These are phyloP conservation scores for Pleurotus eryngii DNA, from an alignment of 768 basidiomycete genomes.

Conservation along the genomic window DNA sequence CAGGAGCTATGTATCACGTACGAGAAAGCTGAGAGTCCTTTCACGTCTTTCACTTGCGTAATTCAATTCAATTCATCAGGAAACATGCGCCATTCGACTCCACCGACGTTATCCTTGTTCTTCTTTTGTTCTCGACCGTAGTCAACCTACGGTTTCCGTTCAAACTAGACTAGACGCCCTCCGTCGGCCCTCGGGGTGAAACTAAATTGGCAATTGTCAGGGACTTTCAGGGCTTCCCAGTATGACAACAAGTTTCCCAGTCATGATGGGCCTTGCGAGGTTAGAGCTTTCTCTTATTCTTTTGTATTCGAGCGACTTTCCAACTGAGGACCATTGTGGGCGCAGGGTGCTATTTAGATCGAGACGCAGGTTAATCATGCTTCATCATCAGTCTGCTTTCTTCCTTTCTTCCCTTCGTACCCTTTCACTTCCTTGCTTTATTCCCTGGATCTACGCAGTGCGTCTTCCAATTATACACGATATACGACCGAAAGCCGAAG, in stretches of 20 bases:
- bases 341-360: neutral
- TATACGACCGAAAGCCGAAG: neutral
- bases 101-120: neutral
- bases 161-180: neutral
- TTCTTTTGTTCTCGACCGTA: neutral
- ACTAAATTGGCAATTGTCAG: neutral
- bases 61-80: too few species aligned
- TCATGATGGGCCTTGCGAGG: neutral
- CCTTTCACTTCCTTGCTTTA: neutral
- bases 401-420: slow-evolving; percentile 1
- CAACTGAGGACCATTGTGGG: slow-evolving; percentile 4
- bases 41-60: too few species aligned
- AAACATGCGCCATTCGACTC: too few species aligned
- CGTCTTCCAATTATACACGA: neutral
- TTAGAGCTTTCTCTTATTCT: neutral
- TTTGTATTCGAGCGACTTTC: slow-evolving; percentile 1
- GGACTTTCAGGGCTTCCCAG: neutral
- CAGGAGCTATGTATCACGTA: too few species aligned
- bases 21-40: too few species aligned
- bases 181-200: neutral
- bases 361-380: neutral
- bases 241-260: neutral
- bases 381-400: neutral
- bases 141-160: too few species aligned
- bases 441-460: neutral